Percentiles rank a stretch among this genome's conserved stretches.
Conservation (phyloP, 306 rosid species). For the Arachis hypogaea region DNA sequence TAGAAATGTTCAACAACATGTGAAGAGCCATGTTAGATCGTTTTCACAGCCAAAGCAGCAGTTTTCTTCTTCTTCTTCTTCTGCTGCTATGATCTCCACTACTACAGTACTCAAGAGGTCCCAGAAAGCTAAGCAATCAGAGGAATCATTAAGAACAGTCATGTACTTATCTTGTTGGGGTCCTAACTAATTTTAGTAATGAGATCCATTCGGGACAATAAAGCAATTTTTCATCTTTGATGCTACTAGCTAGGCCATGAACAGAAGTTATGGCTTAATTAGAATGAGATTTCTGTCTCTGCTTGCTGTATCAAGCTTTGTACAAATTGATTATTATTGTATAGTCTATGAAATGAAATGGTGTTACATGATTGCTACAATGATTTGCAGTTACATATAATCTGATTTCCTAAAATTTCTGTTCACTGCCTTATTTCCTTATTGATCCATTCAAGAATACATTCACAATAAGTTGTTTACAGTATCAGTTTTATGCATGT, state of each 20-base stretch:
- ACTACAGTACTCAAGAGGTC: constrained; percentile 24
- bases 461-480: too few relatives aligned
- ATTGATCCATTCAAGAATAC: too few relatives aligned
- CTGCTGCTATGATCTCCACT: constrained; percentile 41
- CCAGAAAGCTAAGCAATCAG: constrained; percentile 48
- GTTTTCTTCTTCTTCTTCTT: constrained; percentile 41
- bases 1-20: constrained; percentile 43
- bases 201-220: not conserved
- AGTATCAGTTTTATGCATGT: too few relatives aligned
- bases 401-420: too few relatives aligned
- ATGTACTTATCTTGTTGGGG: constrained; percentile 62
- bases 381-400: not conserved
- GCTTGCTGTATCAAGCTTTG: not conserved
- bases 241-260: constrained; percentile 2
- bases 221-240: not conserved
- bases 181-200: constrained; percentile 32
- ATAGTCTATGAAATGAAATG: not conserved
- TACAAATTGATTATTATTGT: not conserved
- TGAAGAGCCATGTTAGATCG: constrained; percentile 41
- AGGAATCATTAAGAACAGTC: constrained; percentile 63
- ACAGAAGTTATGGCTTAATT: not conserved
- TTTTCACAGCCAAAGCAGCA: constrained; percentile 45
- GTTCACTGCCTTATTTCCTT: too few relatives aligned
- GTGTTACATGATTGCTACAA: not conserved
- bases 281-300: too few relatives aligned